Percentiles rank a stretch among this genome's conserved stretches.
phyloP scores from a whole-genome alignment of 768 basidiomycete genomes.

The Phylloporus rhodoxanthus region DNA sequence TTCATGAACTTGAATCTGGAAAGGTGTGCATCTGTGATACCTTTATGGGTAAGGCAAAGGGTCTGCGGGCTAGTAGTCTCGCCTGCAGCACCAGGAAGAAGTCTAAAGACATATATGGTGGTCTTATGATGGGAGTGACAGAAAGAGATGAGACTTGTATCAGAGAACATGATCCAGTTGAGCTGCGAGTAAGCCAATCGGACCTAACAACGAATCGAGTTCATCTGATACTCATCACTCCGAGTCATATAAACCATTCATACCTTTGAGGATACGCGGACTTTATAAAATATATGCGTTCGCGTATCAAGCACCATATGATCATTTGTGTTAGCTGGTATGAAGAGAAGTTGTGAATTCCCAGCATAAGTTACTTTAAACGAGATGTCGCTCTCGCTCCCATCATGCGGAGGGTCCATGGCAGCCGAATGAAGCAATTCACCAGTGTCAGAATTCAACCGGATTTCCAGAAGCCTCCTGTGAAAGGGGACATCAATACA shows the following conservation, averaged over 20 bases:
- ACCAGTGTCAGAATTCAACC: background rate
- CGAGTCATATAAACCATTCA: slow-evolving; percentile 13
- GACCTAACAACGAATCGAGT: background rate
- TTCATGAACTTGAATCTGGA: background rate
- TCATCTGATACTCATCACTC: no score
- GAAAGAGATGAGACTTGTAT: background rate
- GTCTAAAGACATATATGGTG: background rate
- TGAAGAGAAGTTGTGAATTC: background rate
- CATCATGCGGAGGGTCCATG: no score
- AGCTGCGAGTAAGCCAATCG: no score
- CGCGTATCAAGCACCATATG: background rate
- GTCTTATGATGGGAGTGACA: background rate
- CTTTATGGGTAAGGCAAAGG: slow-evolving; percentile 1
- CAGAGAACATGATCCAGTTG: background rate
- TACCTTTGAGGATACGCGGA: no score
- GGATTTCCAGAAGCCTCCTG: slow-evolving; percentile 2
- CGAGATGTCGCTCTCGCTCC: no score
- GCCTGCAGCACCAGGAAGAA: background rate
- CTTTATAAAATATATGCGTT: background rate
- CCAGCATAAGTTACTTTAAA: background rate
- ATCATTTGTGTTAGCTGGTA: rapidly evolving
- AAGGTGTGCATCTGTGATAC: rapidly evolving
- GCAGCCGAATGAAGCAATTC: background rate
- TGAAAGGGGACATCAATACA: no score
- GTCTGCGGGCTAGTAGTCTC: background rate